Conservation (phyloP, 1,284 basidiomycete species). For the Mrakiaceae sp. region DNA sequence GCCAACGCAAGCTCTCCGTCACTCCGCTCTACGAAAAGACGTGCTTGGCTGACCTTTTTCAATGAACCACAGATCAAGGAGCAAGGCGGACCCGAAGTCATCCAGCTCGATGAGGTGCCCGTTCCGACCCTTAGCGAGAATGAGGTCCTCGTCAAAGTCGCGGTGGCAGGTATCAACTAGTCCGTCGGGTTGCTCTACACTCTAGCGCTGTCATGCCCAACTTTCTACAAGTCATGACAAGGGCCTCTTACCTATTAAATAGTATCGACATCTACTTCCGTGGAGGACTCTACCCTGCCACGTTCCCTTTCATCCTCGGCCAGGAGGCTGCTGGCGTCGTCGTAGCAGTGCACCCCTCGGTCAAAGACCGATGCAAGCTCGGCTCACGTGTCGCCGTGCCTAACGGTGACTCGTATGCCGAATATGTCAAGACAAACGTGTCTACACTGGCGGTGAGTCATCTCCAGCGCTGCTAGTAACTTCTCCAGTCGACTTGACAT, state of each 20-base stretch:
- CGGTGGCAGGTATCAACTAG: constrained; percentile 72
- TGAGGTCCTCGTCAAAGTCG: constrained; percentile 60
- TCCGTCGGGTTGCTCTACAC: constrained; percentile 20
- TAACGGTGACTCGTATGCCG: constrained; percentile 51
- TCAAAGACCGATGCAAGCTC: constrained; percentile 25
- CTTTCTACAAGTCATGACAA: no score
- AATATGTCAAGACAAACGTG: constrained; percentile 62
- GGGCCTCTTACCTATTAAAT: neutral
- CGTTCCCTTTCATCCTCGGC: constrained; percentile 64
- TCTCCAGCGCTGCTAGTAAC: no score
- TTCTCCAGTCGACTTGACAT: no score
- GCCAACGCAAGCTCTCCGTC: neutral
- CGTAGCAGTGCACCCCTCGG: constrained; percentile 50
- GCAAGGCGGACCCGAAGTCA: constrained; percentile 64
- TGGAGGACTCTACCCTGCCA: constrained; percentile 39
- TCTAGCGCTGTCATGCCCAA: no score
- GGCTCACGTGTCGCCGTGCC: constrained; percentile 41
- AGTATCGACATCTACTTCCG: constrained; percentile 63
- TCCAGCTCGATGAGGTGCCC: constrained; percentile 51
- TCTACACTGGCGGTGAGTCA: constrained; percentile 49
- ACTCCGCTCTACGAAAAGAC: neutral
- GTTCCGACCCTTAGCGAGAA: constrained; percentile 52
- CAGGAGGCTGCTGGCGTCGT: constrained; percentile 68
- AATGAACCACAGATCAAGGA: constrained; percentile 29
- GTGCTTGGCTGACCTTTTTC: no score